These are phyloP conservation scores for Trichothecium roseum DNA, from an alignment of 2,329 filamentous ascomycete species.

Conservation along the genomic window DNA sequence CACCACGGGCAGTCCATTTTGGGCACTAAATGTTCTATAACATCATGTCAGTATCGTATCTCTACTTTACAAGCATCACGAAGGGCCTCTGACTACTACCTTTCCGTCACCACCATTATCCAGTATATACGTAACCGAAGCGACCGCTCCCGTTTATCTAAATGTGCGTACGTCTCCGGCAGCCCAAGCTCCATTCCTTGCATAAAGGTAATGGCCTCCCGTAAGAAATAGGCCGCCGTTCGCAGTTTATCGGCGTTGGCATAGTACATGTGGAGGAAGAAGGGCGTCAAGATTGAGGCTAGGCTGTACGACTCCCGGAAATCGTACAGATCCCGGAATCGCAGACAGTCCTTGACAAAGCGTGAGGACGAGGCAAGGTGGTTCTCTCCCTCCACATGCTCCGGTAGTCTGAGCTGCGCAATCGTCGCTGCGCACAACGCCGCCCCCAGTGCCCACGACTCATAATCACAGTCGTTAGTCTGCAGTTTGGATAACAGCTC, in stretches of 20 bases:
- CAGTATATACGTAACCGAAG: slow-evolving; percentile 12
- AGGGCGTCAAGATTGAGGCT: slow-evolving; percentile 12
- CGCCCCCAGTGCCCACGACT: slow-evolving; percentile 13
- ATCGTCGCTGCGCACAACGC: slow-evolving; percentile 15
- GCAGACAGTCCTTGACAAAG: slow-evolving; percentile 8
- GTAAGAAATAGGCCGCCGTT: slow-evolving; percentile 12
- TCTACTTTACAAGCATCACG: neutral
- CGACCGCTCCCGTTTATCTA: slow-evolving; percentile 9
- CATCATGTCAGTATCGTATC: neutral
- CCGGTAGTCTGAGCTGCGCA: slow-evolving; percentile 13
- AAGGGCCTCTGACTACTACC: neutral
- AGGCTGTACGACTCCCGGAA: slow-evolving; percentile 11
- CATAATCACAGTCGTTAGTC: slow-evolving; percentile 8
- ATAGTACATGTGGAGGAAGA: slow-evolving; percentile 17
- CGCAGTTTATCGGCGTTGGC: slow-evolving; percentile 16
- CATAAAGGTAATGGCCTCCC: slow-evolving; percentile 13
- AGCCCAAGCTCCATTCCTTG: slow-evolving; percentile 12
- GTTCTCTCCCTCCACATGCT: slow-evolving; percentile 9
- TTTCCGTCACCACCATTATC: slow-evolving; percentile 14
- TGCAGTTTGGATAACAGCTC: slow-evolving; percentile 8
- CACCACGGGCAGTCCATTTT: slow-evolving; percentile 12
- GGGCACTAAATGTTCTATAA: slow-evolving; percentile 9
- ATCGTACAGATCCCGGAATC: slow-evolving; percentile 11
- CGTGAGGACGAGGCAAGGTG: neutral
- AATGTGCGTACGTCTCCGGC: slow-evolving; percentile 9